Conservation (phyloP, 1,284 basidiomycete genomes). For the Boletus smithii region DNA sequence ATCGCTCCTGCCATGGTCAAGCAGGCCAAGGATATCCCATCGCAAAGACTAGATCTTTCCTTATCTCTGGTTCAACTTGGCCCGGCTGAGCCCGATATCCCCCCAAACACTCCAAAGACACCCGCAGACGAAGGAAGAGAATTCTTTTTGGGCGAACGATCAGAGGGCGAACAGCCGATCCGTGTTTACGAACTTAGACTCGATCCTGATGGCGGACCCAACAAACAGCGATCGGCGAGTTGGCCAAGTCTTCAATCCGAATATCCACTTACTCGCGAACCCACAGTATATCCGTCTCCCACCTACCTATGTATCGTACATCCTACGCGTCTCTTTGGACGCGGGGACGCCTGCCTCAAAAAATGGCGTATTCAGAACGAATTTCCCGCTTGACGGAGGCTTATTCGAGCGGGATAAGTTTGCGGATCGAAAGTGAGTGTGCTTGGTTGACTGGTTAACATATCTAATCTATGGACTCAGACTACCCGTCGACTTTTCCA, state of each 20-base stretch:
- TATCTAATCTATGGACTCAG: constrained; percentile 38
- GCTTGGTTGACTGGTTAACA: neutral
- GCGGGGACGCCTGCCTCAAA: constrained; percentile 85
- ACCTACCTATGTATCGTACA: constrained; percentile 84
- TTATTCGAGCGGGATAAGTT: constrained; percentile 77
- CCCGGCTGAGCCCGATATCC: constrained; percentile 1
- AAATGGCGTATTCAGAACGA: constrained; percentile 89
- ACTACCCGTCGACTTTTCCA: constrained; percentile 77
- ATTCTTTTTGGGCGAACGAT: constrained; percentile 69
- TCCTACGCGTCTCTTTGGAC: constrained; percentile 84
- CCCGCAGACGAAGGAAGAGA: constrained; percentile 89
- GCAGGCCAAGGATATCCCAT: neutral
- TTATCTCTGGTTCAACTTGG: constrained; percentile 13
- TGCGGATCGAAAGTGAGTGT: constrained; percentile 65
- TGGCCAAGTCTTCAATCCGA: neutral
- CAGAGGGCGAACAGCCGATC: constrained; percentile 59
- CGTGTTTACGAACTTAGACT: constrained; percentile 82
- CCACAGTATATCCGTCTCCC: constrained; percentile 89
- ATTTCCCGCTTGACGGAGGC: constrained; percentile 91
- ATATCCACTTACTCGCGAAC: constrained; percentile 13
- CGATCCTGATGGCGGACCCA: constrained; percentile 87
- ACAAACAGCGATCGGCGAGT: constrained; percentile 77
- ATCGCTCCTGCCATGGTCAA: constrained; percentile 9
- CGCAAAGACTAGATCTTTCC: constrained; percentile 12
- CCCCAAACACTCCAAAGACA: constrained; percentile 63